Evolutionary conservation across 441 rosid species (phyloP), one percentile per base, ranked within the genome.

Genomic region (Croton laevigatus): DNA sequence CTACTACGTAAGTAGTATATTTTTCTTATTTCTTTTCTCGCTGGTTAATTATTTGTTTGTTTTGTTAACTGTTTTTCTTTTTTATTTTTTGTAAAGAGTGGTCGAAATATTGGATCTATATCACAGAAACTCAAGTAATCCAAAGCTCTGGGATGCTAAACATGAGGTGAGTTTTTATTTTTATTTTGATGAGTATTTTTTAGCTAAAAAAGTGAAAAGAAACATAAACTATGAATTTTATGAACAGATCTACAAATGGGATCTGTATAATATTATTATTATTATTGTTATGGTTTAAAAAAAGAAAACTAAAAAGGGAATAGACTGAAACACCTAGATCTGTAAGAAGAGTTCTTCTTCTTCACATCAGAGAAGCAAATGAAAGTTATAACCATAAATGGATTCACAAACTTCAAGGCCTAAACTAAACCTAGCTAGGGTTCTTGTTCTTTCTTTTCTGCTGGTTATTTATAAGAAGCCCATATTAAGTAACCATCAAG

Each of bases 111-210:
- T 94, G 83, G 98, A 92, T 37, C 76, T 76, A 57, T 94, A 94
- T 67, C 97, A 94, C 68, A 88, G 85, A 73, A 83, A 80, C 63
- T 86, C 91, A 63, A 89, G 94, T 49, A 86, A 86, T n/a, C n/a
- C n/a, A 73, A 90, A 83, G 84, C 69, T 94, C 48, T 91, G 98
- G 98, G 97, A 94, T 83, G 89, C 89, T 71, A 91, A 90, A 76
- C 98, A 94, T 84, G 97, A 94, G 97, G 98, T 91, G 73, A 63
- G 69, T 62, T 65, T 55, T 44, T 51, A 11, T 37, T 34, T 34
- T 49, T n/a, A n/a, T n/a, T n/a, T n/a, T n/a, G n/a, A n/a, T n/a
- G n/a, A n/a, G n/a, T n/a, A n/a, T n/a, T 79, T 52, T 52, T 52
- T 52, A 78, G 72, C 87, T 76, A 71, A 79, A 84, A 81, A 61